These are phyloP conservation scores for Lophiotrema nucula DNA, from an alignment of 495 filamentous ascomycete species.

Conservation along the genomic window DNA sequence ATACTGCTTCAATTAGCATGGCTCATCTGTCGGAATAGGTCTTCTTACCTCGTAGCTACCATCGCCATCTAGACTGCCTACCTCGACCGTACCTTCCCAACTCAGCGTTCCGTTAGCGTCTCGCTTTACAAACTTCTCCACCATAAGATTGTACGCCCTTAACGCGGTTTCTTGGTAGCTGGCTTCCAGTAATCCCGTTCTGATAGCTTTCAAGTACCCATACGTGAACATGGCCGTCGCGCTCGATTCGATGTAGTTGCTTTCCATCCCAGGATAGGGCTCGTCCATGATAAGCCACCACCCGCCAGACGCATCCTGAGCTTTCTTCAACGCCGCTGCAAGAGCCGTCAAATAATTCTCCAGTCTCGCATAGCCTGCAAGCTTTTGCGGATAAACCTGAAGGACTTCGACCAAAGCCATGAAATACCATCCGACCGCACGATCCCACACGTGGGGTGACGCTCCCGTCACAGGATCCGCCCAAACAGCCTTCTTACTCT, in stretches of 20 bases:
- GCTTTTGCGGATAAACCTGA: constrained; percentile 45
- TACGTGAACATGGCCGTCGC: constrained; percentile 61
- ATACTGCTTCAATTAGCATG: constrained; percentile 15
- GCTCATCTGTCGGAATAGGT: no score
- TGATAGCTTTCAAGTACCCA: constrained; percentile 53
- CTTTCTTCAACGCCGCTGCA: constrained; percentile 44
- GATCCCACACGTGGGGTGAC: constrained; percentile 56
- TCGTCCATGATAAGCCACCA: constrained; percentile 62
- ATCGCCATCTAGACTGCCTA: constrained; percentile 30
- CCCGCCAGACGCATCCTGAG: constrained; percentile 51
- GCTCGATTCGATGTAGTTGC: constrained; percentile 63
- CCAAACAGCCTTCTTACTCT: constrained; percentile 53
- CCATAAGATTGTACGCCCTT: constrained; percentile 31
- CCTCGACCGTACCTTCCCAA: constrained; percentile 30
- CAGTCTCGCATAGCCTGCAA: constrained; percentile 40
- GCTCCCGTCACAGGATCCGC: constrained; percentile 56
- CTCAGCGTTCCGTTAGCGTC: constrained; percentile 31
- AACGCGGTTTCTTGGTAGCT: constrained; percentile 18
- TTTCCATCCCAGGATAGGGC: constrained; percentile 43
- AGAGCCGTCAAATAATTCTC: constrained; percentile 44
- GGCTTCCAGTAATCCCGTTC: constrained; percentile 42
- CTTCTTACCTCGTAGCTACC: constrained; percentile 23
- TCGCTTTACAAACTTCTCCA: constrained; percentile 27
- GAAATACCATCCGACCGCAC: constrained; percentile 60
- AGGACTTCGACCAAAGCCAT: constrained; percentile 58